phyloP scores from a whole-genome alignment of 176 grass and related monocot genomes.

The Oryza glumipatula region DNA sequence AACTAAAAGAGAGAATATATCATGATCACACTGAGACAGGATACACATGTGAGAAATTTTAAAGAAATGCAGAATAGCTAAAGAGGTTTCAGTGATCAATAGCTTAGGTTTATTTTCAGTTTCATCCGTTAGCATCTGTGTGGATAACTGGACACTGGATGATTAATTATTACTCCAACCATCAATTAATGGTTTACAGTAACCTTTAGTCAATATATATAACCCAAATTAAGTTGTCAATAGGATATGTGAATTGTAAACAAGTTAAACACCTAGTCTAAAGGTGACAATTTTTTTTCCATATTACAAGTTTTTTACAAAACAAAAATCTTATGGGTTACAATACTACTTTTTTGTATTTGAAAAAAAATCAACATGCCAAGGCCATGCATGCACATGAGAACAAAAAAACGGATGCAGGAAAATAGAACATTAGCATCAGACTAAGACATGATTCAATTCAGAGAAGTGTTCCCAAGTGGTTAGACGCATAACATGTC shows the following conservation, averaged over 20 bases:
- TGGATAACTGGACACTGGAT: too few species aligned
- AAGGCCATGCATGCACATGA: slow-evolving; percentile 7
- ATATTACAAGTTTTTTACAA: not conserved
- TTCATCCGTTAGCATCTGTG: not conserved
- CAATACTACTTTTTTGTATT: not conserved
- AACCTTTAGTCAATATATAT: too few species aligned
- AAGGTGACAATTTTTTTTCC: not conserved
- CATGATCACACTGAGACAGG: not conserved
- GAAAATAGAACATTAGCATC: not conserved
- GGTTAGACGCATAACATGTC: slow-evolving; percentile 35
- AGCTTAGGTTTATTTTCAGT: not conserved
- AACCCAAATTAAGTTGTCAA: too few species aligned
- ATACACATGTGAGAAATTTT: not conserved
- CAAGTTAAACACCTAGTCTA: not conserved
- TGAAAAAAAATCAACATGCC: not conserved
- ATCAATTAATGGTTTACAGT: too few species aligned
- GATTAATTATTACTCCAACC: too few species aligned
- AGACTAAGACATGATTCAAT: not conserved
- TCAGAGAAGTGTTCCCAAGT: not conserved
- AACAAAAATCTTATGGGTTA: not conserved
- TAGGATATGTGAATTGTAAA: not conserved
- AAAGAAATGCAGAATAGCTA: not conserved
- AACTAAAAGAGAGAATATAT: not conserved
- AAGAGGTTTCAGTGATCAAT: not conserved
- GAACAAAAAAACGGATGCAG: not conserved